phyloP scores from a whole-genome alignment of 139 green algal species.

The Parachlorella kessleri region DNA sequence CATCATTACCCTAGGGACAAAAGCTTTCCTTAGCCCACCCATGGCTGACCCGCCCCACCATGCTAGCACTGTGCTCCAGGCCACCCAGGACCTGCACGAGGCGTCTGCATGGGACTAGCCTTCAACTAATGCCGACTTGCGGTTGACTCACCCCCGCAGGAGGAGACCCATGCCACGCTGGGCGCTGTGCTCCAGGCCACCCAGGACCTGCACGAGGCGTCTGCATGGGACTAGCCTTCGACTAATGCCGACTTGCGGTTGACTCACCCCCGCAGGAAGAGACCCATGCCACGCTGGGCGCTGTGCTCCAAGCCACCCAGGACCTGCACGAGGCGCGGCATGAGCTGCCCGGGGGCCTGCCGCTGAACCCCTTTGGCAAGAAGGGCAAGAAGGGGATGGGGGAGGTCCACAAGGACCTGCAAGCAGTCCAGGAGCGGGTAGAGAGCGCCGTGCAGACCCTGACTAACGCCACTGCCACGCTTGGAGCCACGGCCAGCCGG shows the following conservation, averaged over 20 bases:
- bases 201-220: not conserved
- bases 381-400: not conserved
- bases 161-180: not conserved
- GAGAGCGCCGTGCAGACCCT: conserved; percentile 28
- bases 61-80: not conserved
- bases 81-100: not conserved
- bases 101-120: no score
- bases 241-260: no score
- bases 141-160: no score
- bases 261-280: no score
- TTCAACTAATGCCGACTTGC: no score
- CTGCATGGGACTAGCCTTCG: no score
- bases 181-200: not conserved
- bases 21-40: no score
- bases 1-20: no score
- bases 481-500: conserved; percentile 28
- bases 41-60: no score
- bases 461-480: conserved; percentile 19
- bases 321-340: not conserved
- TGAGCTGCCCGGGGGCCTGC: no score
- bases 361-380: no score
- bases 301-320: not conserved
- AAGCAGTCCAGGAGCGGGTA: not conserved
- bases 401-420: not conserved
- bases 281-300: not conserved